These are phyloP conservation scores for Saccharomycopsis fibuligera DNA, from an alignment of 805 yeast species.

Conservation along the genomic window DNA sequence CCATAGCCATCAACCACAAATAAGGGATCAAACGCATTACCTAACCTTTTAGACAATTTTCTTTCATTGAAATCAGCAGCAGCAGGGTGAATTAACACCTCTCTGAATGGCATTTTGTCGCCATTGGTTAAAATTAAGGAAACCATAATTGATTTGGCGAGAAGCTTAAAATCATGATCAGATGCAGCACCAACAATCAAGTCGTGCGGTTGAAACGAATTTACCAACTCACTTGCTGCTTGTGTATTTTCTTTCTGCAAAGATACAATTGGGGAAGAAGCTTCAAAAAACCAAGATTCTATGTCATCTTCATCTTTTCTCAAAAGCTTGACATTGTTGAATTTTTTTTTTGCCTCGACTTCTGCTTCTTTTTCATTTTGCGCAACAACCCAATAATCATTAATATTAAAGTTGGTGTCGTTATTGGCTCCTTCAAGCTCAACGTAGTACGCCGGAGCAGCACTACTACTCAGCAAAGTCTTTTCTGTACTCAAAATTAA, in stretches of 20 bases:
- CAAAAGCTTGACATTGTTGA: conserved; percentile 56
- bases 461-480: background rate
- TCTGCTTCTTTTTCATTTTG: conserved; percentile 76
- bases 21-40: conserved; percentile 91
- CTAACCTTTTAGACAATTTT: conserved; percentile 95
- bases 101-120: conserved; percentile 74
- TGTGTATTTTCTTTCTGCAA: conserved; percentile 91
- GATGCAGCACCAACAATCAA: conserved; percentile 93
- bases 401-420: conserved; percentile 58
- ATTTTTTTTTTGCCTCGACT: conserved; percentile 67
- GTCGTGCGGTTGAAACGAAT: conserved; percentile 76
- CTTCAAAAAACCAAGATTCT: conserved; percentile 92
- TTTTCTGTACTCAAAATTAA: conserved; percentile 10
- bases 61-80: conserved; percentile 99
- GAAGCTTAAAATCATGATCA: conserved; percentile 99
- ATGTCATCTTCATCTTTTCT: conserved; percentile 96
- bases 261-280: conserved; percentile 94
- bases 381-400: conserved; percentile 85
- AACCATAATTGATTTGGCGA: conserved; percentile 86
- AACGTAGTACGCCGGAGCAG: conserved; percentile 88
- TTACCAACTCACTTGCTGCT: conserved; percentile 60
- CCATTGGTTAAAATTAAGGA: conserved; percentile 80
- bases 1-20: conserved; percentile 88
- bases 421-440: conserved; percentile 30
- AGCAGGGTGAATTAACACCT: conserved; percentile 96